Percentiles rank a stretch among this genome's conserved stretches.
Evolutionary conservation across 768 basidiomycete genomes (phyloP).

Genomic region (Mycena albidolilacea): DNA sequence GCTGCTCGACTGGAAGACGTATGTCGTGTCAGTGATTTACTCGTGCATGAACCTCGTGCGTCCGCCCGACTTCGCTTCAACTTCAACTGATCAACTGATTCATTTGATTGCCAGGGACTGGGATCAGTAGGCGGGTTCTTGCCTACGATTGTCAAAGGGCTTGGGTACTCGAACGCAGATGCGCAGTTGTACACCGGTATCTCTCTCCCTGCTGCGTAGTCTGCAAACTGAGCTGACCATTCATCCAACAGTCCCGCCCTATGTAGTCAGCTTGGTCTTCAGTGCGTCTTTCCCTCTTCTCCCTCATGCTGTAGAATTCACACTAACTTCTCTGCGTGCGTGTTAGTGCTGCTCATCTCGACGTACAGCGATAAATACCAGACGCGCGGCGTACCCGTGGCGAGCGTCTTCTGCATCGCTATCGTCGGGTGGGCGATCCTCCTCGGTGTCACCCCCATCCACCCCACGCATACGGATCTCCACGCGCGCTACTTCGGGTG

Average conservation of each 20-base stretch:
- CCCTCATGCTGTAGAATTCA: background rate
- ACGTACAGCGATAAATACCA: slow-evolving; percentile 26
- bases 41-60: slow-evolving; percentile 31
- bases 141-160: slow-evolving; percentile 33
- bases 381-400: slow-evolving; percentile 30
- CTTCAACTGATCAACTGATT: background rate
- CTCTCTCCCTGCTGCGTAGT: background rate
- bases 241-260: slow-evolving; percentile 26
- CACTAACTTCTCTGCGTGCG: background rate
- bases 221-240: background rate
- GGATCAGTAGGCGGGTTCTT: slow-evolving; percentile 28
- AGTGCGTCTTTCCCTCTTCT: slow-evolving; percentile 9
- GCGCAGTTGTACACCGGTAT: slow-evolving; percentile 34
- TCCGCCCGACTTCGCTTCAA: background rate
- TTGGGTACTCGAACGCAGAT: slow-evolving; percentile 30
- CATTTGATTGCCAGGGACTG: slow-evolving; percentile 1
- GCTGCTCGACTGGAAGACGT: slow-evolving; percentile 32
- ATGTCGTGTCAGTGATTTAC: slow-evolving; percentile 19
- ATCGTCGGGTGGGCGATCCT: slow-evolving; percentile 32
- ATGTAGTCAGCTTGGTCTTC: slow-evolving; percentile 33
- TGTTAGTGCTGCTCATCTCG: slow-evolving; percentile 27
- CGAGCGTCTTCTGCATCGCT: slow-evolving; percentile 17
- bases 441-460: slow-evolving; percentile 20
- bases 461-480: background rate
- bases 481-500: slow-evolving; percentile 31